A percentile compares a stretch with the other conserved stretches of the same genome.
Evolutionary conservation across 768 basidiomycete genomes (phyloP).

Genomic region (Russula vinacea): DNA sequence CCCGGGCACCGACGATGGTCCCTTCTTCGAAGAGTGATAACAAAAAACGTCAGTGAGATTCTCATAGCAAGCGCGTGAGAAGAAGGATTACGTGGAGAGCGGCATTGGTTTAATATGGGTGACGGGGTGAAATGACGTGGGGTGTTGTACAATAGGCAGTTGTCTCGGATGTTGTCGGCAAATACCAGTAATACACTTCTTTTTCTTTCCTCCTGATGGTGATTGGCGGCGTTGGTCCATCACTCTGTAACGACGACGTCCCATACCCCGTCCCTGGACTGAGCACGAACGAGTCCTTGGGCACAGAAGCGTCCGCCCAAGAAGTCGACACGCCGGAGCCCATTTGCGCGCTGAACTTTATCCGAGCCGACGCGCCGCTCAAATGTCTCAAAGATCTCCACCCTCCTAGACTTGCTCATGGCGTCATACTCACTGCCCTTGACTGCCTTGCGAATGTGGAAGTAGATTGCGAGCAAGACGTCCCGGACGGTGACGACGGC

Average conservation of each 20-base stretch:
- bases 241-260: constrained; percentile 11
- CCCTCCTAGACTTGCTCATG: constrained; percentile 1
- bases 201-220: constrained; percentile 2
- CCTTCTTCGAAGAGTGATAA: background rate
- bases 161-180: constrained; percentile 1
- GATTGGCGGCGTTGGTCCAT: background rate
- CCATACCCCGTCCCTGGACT: constrained; percentile 19
- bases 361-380: constrained; percentile 11
- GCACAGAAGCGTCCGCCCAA: constrained; percentile 4
- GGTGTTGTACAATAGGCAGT: too few relatives aligned
- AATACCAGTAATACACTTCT: constrained; percentile 27
- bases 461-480: constrained; percentile 5
- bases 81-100: too few relatives aligned
- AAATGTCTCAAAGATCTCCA: background rate
- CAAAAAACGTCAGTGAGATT: background rate
- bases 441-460: constrained; percentile 11
- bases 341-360: constrained; percentile 8
- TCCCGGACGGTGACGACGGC: constrained; percentile 15
- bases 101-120: too few relatives aligned
- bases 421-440: constrained; percentile 12
- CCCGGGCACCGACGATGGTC: background rate
- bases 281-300: constrained; percentile 17
- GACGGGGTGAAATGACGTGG: too few relatives aligned
- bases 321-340: constrained; percentile 20
- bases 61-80: too few relatives aligned